Base-by-base conservation (phyloP, 495 filamentous ascomycete species). In the Penicillium egyptiacum region DNA sequence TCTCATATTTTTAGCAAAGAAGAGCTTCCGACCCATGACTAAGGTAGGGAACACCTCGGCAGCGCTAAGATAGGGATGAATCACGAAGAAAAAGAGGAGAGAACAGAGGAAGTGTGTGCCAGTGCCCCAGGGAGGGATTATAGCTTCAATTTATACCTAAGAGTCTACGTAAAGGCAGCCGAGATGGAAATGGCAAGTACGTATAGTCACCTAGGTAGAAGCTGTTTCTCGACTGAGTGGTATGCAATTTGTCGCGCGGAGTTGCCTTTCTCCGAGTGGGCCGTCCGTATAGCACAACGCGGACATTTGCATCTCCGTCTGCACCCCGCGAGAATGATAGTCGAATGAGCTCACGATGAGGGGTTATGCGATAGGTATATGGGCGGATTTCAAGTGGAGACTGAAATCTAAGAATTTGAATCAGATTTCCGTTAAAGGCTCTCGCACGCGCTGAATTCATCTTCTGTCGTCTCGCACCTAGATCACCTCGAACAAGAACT, bases 201-300 rank as follows among this genome's bases (percentile, higher is more conserved):
- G n/a, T n/a, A n/a, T n/a, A n/a, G n/a, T n/a, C n/a, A n/a, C n/a
- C n/a, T n/a, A n/a, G n/a, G n/a, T n/a, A n/a, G n/a, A n/a, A 7
- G 26, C 4, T 5, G 8, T 49, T 10, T 30, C 46, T 49, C 28
- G 46, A 28, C 25, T 25, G 31, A 50, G 17, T 39, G 4, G n/a
- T 9, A 7, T 46, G 12, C 46, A 28, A 48, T 40, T 23, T 56
- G 43, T 45, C 25, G 23, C 9, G 4, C 63, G 63, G 63, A 60
- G 54, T 56, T 63, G 45, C 60, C 53, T 60, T 63, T 54, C 35
- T 65, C 63, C 63, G 44, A 11, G 50, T 19, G 28, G 39, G 26
- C 40, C 37, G 41, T 19, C 46, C 45, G 33, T 9, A 39, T 17
- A 37, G 25, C 30, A 19, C 22, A 26, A 17, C 31, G 16, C 58